phyloP scores from a whole-genome alignment of 1,139 yeast species.

The Suzukiozyma palmioleophila region DNA sequence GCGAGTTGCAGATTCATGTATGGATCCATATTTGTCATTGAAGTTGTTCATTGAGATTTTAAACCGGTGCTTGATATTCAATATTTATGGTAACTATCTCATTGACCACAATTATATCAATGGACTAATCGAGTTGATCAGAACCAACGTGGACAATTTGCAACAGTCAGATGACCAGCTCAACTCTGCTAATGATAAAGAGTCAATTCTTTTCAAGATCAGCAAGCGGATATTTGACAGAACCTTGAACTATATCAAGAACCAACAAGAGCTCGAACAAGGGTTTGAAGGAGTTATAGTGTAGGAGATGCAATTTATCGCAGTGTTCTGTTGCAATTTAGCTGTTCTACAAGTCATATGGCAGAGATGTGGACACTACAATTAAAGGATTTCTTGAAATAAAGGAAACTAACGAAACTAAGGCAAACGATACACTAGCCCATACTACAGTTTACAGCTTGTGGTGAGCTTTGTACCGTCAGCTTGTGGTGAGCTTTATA shows the following conservation, averaged over 20 bases:
- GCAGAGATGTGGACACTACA: too few species aligned
- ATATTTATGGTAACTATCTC: slow-evolving; percentile 73
- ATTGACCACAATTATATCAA: slow-evolving; percentile 74
- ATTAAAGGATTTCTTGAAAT: too few species aligned
- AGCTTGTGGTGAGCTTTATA: too few species aligned
- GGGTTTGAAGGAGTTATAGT: slow-evolving; percentile 45
- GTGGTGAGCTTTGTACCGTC: too few species aligned
- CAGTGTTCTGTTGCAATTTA: background rate
- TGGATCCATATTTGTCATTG: slow-evolving; percentile 75
- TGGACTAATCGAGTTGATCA: slow-evolving; percentile 80
- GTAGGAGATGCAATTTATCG: slow-evolving; percentile 4
- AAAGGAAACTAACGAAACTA: too few species aligned
- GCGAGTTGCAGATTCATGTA: slow-evolving; percentile 87
- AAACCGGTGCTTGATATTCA: slow-evolving; percentile 79
- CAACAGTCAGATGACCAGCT: slow-evolving; percentile 12
- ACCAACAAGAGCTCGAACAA: slow-evolving; percentile 62
- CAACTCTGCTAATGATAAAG: slow-evolving; percentile 17
- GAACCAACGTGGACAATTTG: slow-evolving; percentile 64
- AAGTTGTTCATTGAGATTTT: slow-evolving; percentile 87
- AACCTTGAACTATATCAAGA: slow-evolving; percentile 60
- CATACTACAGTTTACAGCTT: too few species aligned
- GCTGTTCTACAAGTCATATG: too few species aligned
- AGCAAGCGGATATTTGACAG: slow-evolving; percentile 50
- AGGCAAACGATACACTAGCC: too few species aligned
- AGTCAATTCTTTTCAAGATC: slow-evolving; percentile 29